Evolutionary conservation across 2,329 filamentous ascomycete species (phyloP).

Genomic region (Diaporthe velutina): DNA sequence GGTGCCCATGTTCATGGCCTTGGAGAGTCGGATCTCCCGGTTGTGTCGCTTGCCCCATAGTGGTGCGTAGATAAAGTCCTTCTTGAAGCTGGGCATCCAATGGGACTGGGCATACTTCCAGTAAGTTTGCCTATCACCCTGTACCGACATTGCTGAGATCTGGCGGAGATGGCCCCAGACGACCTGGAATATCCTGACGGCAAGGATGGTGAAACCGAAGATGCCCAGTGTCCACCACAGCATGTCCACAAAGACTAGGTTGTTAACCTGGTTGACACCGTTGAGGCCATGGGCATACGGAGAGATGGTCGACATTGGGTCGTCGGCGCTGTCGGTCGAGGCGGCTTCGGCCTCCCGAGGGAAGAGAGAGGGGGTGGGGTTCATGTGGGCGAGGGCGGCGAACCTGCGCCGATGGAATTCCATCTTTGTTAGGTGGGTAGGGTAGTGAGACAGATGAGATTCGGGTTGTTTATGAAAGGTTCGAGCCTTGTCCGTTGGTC

Average conservation of each 20-base stretch:
- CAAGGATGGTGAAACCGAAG: constrained; percentile 65
- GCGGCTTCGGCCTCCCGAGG: constrained; percentile 25
- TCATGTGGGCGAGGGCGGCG: constrained; percentile 43
- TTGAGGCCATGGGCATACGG: constrained; percentile 69
- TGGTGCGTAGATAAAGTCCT: constrained; percentile 73
- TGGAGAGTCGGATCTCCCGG: constrained; percentile 59
- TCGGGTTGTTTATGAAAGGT: background rate
- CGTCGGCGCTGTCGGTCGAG: constrained; percentile 43
- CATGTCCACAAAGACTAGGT: constrained; percentile 68
- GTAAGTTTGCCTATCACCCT: constrained; percentile 67
- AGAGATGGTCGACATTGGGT: constrained; percentile 63
- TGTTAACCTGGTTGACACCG: constrained; percentile 71
- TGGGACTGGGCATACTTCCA: constrained; percentile 70
- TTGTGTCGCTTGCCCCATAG: constrained; percentile 76
- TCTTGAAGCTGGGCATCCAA: constrained; percentile 74
- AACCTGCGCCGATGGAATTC: constrained; percentile 47
- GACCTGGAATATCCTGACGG: constrained; percentile 67
- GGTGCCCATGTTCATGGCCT: constrained; percentile 66
- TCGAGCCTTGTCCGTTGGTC: constrained; percentile 1
- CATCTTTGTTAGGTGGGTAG: constrained; percentile 44
- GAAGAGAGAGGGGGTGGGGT: constrained; percentile 34
- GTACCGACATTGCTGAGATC: constrained; percentile 68
- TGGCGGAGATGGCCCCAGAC: constrained; percentile 69
- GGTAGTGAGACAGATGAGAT: background rate
- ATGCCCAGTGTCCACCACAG: constrained; percentile 73